Percentiles rank a stretch among this genome's conserved stretches.
Conservation (phyloP, 345 rosid species). For the Abelmoschus esculentus region DNA sequence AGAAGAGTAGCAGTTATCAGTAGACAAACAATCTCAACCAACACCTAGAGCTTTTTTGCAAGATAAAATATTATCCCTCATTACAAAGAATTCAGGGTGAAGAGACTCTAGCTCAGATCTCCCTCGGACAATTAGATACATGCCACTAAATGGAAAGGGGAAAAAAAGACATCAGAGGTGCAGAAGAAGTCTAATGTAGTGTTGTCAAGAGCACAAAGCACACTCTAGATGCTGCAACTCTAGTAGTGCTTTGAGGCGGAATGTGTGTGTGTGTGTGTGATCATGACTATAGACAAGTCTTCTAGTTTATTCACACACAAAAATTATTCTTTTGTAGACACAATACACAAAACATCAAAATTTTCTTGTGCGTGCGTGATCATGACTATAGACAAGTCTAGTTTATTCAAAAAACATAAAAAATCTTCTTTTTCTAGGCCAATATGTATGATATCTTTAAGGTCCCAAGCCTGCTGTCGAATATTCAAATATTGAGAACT, state of each 20-base stretch:
- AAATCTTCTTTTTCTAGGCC: not conserved
- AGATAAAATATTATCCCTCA: not conserved
- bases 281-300: not conserved
- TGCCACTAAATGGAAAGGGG: not conserved
- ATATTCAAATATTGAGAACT: not conserved
- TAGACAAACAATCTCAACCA: not conserved
- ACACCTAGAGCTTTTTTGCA: constrained; percentile 5
- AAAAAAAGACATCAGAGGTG: not conserved
- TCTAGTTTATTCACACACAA: not conserved
- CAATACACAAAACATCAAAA: too few species aligned
- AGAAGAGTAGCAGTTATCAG: not conserved
- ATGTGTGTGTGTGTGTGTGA: not conserved
- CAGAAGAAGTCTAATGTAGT: not conserved
- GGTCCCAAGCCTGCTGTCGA: not conserved
- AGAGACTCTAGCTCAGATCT: not conserved
- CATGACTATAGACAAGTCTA: not conserved
- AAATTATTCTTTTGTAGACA: not conserved
- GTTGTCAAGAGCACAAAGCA: not conserved
- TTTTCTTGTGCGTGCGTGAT: not conserved
- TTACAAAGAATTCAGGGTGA: not conserved
- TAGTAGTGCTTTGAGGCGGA: not conserved
- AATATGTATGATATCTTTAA: not conserved
- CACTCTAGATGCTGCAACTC: not conserved
- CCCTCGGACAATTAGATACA: not conserved
- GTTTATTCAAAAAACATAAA: not conserved